Evolutionary conservation across 768 basidiomycete genomes (phyloP).

Genomic region (Agaricus blazei): DNA sequence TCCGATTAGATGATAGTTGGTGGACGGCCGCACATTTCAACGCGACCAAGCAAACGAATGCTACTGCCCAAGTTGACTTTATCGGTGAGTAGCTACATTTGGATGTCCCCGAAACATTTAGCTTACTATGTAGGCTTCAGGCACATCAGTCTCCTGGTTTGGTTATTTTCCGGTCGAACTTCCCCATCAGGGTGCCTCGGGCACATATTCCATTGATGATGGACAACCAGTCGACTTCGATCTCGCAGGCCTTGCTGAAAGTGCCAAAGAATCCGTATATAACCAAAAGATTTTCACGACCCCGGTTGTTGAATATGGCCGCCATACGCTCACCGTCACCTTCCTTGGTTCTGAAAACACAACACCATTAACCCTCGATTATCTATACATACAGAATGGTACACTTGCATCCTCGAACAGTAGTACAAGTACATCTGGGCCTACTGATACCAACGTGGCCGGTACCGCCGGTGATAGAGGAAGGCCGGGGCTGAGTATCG

Average conservation of each 20-base stretch:
- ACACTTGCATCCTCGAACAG: neutral
- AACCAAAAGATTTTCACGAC: conserved; percentile 23
- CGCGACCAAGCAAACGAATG: conserved; percentile 11
- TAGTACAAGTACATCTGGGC: neutral
- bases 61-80: conserved; percentile 16
- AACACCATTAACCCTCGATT: conserved; percentile 21
- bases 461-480: neutral
- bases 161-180: conserved; percentile 1
- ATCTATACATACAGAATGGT: conserved; percentile 19
- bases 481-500: conserved; percentile 6
- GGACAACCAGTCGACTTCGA: conserved; percentile 14
- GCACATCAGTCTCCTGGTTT: conserved; percentile 10
- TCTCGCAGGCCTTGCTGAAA: conserved; percentile 13
- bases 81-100: conserved; percentile 13
- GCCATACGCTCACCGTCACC: conserved; percentile 17
- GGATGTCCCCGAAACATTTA: neutral
- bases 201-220: conserved; percentile 18
- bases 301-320: conserved; percentile 12
- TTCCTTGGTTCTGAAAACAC: conserved; percentile 15
- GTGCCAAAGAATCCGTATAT: conserved; percentile 8
- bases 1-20: conserved; percentile 20
- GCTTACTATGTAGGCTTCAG: conserved; percentile 5
- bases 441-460: too few relatives aligned
- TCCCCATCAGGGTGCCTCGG: conserved; percentile 1
- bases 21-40: conserved; percentile 12